Conservation (phyloP, 1,139 yeast species). For the Nakaseomyces kungkrabaensis region DNA sequence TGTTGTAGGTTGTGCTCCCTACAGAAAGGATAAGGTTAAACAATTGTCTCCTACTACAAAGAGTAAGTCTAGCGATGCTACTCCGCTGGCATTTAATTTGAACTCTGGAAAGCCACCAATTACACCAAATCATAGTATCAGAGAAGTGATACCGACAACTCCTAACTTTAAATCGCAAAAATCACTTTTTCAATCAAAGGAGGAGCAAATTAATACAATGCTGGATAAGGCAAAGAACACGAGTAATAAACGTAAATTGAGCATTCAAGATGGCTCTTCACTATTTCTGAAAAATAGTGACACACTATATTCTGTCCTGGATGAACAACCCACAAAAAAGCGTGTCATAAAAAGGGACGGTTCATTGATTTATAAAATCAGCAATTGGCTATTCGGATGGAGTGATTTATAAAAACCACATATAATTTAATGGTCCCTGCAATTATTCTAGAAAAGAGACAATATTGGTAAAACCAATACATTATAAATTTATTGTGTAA, state of each 20-base stretch:
- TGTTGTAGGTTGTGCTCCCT: constrained; percentile 65
- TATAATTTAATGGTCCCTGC: too few relatives aligned
- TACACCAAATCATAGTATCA: neutral
- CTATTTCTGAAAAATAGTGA: constrained; percentile 2
- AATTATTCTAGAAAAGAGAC: neutral
- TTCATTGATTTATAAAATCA: constrained; percentile 22
- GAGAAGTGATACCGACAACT: neutral
- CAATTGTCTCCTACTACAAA: constrained; percentile 30
- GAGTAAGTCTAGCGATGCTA: neutral
- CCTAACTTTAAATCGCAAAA: neutral
- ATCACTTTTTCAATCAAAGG: neutral
- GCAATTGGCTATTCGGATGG: constrained; percentile 6
- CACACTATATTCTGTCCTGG: constrained; percentile 2
- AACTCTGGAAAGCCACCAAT: neutral
- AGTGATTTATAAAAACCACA: constrained; percentile 1
- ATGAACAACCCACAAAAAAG: constrained; percentile 1
- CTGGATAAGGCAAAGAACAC: constrained; percentile 43
- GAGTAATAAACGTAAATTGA: constrained; percentile 30
- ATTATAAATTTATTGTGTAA: too few relatives aligned
- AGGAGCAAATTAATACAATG: neutral
- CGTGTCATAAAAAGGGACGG: constrained; percentile 6
- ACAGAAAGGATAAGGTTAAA: constrained; percentile 48
- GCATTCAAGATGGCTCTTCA: constrained; percentile 4
- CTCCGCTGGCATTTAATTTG: neutral
- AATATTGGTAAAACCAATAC: too few relatives aligned